Percentiles rank a stretch among this genome's conserved stretches.
Conservation (phyloP, 163 green algal genomes). For the Volvox carteri region DNA sequence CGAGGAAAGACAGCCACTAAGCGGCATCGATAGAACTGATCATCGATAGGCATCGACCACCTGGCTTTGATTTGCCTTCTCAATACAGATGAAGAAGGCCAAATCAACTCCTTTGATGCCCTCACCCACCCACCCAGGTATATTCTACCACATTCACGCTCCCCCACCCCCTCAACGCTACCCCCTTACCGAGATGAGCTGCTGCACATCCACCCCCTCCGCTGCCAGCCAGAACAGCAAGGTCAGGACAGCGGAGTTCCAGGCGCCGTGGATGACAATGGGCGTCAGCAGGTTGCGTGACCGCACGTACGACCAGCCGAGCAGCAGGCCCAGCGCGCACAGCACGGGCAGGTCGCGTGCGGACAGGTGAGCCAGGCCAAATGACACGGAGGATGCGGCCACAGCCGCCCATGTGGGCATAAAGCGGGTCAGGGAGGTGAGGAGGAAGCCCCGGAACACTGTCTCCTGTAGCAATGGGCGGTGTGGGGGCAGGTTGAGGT, state of each 20-base stretch:
- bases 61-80: too few species aligned
- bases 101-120: too few species aligned
- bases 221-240: constrained; percentile 81
- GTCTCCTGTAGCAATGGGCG: constrained; percentile 70
- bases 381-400: constrained; percentile 77
- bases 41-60: too few species aligned
- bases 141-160: too few species aligned
- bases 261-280: constrained; percentile 96
- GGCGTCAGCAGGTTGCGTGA: constrained; percentile 95
- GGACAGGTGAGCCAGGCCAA: constrained; percentile 91
- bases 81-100: too few species aligned
- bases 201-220: constrained; percentile 79
- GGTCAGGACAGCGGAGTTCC: constrained; percentile 90
- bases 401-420: constrained; percentile 79
- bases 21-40: too few species aligned
- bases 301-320: constrained; percentile 81
- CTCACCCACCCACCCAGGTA: too few species aligned
- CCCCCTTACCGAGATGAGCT: constrained; percentile 70
- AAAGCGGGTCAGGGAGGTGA: constrained; percentile 88
- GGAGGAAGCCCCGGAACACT: constrained; percentile 97
- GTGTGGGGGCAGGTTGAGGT: not conserved
- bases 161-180: too few species aligned
- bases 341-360: constrained; percentile 90
- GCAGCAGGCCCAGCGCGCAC: constrained; percentile 71
- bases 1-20: too few species aligned